Evolutionary conservation across 2,329 filamentous ascomycete genomes (phyloP), one percentile per base, ranked within the genome.

Genomic region (Verticillium albo-atrum): DNA sequence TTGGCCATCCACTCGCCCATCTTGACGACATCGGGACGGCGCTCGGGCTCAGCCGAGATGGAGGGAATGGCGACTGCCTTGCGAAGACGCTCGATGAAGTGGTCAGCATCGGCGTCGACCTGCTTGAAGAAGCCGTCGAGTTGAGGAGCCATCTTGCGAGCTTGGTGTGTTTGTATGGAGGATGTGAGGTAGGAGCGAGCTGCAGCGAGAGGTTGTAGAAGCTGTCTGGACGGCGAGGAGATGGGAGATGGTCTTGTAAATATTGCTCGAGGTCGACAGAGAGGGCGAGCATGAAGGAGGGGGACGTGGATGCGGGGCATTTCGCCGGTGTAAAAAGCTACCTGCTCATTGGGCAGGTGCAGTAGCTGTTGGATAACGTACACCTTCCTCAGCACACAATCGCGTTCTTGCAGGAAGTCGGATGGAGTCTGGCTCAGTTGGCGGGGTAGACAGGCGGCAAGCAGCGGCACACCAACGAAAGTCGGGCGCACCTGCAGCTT

Each of bases 61-160:
- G 95, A 99, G 23, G 95, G 95, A 69, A 99, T 99, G 57, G 93
- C 94, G 61, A 99, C 95, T 58, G 95, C 95, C 76, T 93, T 87
- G 71, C 91, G 85, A 62, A 99, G 86, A 68, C 94, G 89, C 68
- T 96, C 89, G 75, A 97, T 96, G 79, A 97, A 97, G 72, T 86
- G 81, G 66, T 88, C 85, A 56, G 92, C 84, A 69, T 93, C 82
- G 72, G 78, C 79, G 76, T 97, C 92, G 68, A 97, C 92, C 84
- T 97, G 88, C 78, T 91, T 88, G 83, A 97, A 98, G 82, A 90
- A 98, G 64, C 88, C 83, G 75, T 97, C 91, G 67, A 99, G 87
- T 75, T 96, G 86, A 62, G 92, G 91, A 60, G 92, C 91, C 91
- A 97, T 97, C 74, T 86, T 90, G 78, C 78, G 83, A 69, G 83